Percentiles rank a stretch among this genome's conserved stretches.
These are phyloP conservation scores for Chaetomiaceae sp. DNA, from an alignment of 2,329 filamentous ascomycete species.

Conservation along the genomic window DNA sequence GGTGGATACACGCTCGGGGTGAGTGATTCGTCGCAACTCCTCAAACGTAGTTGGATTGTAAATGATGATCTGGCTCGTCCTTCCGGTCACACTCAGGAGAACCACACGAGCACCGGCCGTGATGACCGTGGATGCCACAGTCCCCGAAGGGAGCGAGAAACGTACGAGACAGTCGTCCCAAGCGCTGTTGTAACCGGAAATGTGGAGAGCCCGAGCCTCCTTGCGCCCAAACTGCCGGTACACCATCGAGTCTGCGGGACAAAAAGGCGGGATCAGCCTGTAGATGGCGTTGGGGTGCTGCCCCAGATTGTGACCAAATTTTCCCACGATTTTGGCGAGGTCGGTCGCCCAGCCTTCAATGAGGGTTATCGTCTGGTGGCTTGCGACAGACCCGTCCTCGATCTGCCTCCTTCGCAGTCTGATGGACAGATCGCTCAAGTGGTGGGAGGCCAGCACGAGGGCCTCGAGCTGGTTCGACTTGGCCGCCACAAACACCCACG, in stretches of 20 bases:
- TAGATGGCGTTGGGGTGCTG: slow-evolving; percentile 31
- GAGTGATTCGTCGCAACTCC: slow-evolving; percentile 8
- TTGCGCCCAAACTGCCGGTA: slow-evolving; percentile 29
- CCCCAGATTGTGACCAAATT: slow-evolving; percentile 28
- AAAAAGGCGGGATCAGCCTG: slow-evolving; percentile 34
- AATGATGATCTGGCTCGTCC: slow-evolving; percentile 14
- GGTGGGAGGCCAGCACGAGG: slow-evolving; percentile 25
- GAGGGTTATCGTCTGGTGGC: slow-evolving; percentile 19
- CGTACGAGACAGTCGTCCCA: slow-evolving; percentile 28
- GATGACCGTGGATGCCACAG: slow-evolving; percentile 13
- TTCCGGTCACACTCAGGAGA: slow-evolving; percentile 14
- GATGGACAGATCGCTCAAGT: slow-evolving; percentile 21
- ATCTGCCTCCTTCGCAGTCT: slow-evolving; percentile 10
- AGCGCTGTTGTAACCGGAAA: slow-evolving; percentile 12
- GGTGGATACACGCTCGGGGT: slow-evolving; percentile 21
- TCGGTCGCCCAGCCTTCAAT: slow-evolving; percentile 31
- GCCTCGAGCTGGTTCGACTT: slow-evolving; percentile 20
- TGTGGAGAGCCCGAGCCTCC: slow-evolving; percentile 13
- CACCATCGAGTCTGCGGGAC: slow-evolving; percentile 31
- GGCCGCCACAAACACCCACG: slow-evolving; percentile 31
- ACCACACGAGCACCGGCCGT: slow-evolving; percentile 15
- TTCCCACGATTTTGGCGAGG: slow-evolving; percentile 31
- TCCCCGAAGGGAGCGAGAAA: slow-evolving; percentile 13
- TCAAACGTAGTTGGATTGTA: slow-evolving; percentile 23
- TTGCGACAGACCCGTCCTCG: slow-evolving; percentile 11